Conservation (phyloP, 2,329 filamentous ascomycete genomes). For the Sporothrix luriei region DNA sequence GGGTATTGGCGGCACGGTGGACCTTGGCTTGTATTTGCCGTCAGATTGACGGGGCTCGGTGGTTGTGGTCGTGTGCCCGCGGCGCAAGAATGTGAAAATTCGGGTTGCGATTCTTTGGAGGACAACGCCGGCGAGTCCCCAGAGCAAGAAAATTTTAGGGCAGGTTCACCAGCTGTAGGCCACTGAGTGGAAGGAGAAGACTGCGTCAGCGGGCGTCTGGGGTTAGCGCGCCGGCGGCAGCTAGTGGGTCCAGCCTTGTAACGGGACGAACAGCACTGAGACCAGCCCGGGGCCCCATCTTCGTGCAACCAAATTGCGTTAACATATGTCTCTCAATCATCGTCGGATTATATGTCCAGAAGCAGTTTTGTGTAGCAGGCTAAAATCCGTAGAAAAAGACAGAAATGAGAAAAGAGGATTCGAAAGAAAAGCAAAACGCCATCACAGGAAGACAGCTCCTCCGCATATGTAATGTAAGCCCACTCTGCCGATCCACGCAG, state of each 20-base stretch:
- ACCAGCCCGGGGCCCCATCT: neutral
- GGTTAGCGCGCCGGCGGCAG: neutral
- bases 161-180: neutral
- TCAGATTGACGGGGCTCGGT: neutral
- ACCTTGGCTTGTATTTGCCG: neutral
- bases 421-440: neutral
- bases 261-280: neutral
- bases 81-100: slow-evolving; percentile 16
- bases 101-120: neutral
- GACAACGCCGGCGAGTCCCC: neutral
- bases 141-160: slow-evolving; percentile 18
- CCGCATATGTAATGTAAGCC: neutral
- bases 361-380: slow-evolving; percentile 4
- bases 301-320: neutral
- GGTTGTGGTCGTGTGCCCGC: slow-evolving; percentile 10
- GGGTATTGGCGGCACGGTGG: neutral
- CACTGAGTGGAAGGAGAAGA: neutral
- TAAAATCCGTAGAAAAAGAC: neutral
- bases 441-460: slow-evolving; percentile 8
- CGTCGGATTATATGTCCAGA: neutral
- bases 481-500: neutral
- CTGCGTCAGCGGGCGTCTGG: slow-evolving; percentile 12
- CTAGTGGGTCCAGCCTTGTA: slow-evolving; percentile 18
- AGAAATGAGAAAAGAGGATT: neutral
- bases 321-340: neutral